Percentiles rank a stretch among this genome's conserved stretches.
Conservation (phyloP, 1,284 basidiomycete genomes). For the Ceratobasidium sp. region DNA sequence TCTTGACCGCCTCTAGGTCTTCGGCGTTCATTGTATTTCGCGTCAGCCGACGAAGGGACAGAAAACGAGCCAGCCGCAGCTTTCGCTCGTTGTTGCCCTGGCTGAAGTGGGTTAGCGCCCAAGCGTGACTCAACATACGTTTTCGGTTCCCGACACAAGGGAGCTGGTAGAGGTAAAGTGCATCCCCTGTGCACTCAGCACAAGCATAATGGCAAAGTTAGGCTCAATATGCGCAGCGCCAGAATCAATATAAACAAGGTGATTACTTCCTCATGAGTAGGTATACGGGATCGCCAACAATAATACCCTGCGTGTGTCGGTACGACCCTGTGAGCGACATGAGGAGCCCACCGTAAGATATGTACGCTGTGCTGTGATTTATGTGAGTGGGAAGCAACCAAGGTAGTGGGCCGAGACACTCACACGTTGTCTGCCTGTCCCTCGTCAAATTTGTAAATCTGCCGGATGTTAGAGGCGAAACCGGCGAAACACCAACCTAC, state of each 20-base stretch:
- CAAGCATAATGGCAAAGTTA: background rate
- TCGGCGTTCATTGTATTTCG: constrained; percentile 11
- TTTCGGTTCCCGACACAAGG: constrained; percentile 1
- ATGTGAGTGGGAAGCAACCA: constrained; percentile 42
- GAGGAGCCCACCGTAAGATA: constrained; percentile 95
- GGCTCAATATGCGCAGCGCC: background rate
- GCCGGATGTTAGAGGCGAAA: constrained; percentile 12
- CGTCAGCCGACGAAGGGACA: constrained; percentile 11
- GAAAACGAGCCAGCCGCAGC: constrained; percentile 4
- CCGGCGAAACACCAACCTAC: constrained; percentile 51
- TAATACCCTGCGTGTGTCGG: constrained; percentile 92
- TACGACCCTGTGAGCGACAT: constrained; percentile 95
- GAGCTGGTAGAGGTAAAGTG: background rate
- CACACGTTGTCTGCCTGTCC: constrained; percentile 85
- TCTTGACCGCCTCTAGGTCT: constrained; percentile 26
- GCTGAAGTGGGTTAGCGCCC: constrained; percentile 20
- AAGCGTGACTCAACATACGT: constrained; percentile 9
- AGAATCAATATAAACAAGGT: constrained; percentile 9
- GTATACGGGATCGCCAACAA: constrained; percentile 94
- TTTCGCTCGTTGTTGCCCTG: constrained; percentile 5
- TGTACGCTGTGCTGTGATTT: constrained; percentile 84
- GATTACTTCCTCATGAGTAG: constrained; percentile 70
- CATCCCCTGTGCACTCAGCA: background rate
- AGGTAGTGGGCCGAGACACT: constrained; percentile 53
- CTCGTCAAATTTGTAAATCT: constrained; percentile 98